These are phyloP conservation scores for Eutrema salsugineum DNA, from an alignment of 441 rosid species.

Conservation along the genomic window DNA sequence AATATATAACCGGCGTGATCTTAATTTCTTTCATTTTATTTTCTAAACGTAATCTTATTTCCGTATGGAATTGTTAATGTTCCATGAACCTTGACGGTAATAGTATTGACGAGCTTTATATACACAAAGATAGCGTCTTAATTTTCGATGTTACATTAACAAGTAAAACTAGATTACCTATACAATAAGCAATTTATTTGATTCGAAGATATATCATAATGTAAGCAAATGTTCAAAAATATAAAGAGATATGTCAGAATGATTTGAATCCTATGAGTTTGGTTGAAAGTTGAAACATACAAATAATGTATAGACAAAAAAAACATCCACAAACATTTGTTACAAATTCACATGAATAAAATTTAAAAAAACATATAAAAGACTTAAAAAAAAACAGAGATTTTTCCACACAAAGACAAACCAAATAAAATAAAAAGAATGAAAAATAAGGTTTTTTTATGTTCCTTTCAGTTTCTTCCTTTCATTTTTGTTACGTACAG, in stretches of 20 bases:
- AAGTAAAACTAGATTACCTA: not conserved
- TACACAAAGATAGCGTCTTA: not conserved
- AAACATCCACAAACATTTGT: constrained; percentile 2
- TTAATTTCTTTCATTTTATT: not conserved
- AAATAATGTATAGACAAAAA: constrained; percentile 5
- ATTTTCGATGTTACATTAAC: not conserved
- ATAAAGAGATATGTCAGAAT: not conserved
- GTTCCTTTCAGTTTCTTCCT: constrained; percentile 1
- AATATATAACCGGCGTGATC: not conserved
- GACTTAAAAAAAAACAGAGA: constrained; percentile 3
- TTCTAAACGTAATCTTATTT: not conserved
- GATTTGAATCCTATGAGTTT: constrained; percentile 1
- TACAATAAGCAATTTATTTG: not conserved
- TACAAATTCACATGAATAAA: constrained; percentile 29
- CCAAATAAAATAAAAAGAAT: constrained; percentile 25
- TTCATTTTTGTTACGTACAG: constrained; percentile 26
- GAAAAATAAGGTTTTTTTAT: constrained; percentile 16
- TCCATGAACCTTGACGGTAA: not conserved
- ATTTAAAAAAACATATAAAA: constrained; percentile 2
- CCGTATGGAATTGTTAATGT: not conserved
- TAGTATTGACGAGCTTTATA: not conserved
- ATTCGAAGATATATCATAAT: not conserved
- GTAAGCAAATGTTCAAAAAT: no score
- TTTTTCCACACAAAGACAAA: constrained; percentile 34
- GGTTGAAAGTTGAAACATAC: constrained; percentile 16